Base-by-base conservation (phyloP, 1,284 basidiomycete genomes). In the Sporisorium graminicola region DNA sequence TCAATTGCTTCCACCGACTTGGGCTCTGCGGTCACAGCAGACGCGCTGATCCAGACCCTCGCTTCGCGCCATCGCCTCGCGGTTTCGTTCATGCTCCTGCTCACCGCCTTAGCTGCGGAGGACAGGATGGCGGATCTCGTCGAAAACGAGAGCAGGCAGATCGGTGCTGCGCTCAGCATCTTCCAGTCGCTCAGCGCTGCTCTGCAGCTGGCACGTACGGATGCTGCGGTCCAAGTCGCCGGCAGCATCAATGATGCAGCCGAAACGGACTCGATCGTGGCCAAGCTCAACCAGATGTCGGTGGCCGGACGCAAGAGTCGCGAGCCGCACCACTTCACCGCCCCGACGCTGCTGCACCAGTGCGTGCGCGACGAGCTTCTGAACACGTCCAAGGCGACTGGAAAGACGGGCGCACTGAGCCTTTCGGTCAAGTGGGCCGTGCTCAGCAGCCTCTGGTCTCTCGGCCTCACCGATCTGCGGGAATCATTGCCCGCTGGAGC, bases 221-320 rank as follows among this genome's bases (percentile, higher is more conserved):
- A 69, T 40, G 70, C 69, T 10, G 46, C 42, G 16, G 26, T 72
- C 26, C 69, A 77, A 35, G 57, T 77, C 3, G 60, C 56, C 5
- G 52, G 52, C 35, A 55, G 49, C 29, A 35, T 50, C 14, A 49
- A 10, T 12, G 68, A 59, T 20, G 29, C 43, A 16, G 68, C 55
- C 22, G 68, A 72, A 27, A 55, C 62, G 7, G 74, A 73, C 43
- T 73, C 69, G 33, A 73, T 77, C 40, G 74, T 72, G 13, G 74
- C 69, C 18, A 60, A 65, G 58, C 70, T 77, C 40, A 72, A 70
- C 33, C 69, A 69, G 46, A 69, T 77, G 70, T 73, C 69, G 52
- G 74, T 77, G 7, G 70, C 62, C 9, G 74, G 74, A 22, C 62
- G 74, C 33, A 65, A 66, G 61, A 71, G 68, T 37, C 74, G 74